phyloP scores from a whole-genome alignment of 176 grass and related monocot species.

The Zoysia pacifica region DNA sequence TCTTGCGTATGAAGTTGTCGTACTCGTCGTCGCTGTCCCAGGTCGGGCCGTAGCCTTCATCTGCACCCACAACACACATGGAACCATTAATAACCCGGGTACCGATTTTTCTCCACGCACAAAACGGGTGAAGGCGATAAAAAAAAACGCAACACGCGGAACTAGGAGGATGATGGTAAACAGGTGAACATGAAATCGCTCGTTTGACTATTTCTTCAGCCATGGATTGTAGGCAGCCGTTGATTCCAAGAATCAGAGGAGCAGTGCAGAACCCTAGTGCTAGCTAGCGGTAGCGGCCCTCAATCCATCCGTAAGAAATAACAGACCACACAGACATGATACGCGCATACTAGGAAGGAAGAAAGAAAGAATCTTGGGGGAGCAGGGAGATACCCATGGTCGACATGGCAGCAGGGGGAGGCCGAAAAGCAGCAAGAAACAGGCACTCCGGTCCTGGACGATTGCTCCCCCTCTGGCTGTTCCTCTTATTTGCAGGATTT shows the following conservation, averaged over 20 bases:
- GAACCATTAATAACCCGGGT: conserved; percentile 37
- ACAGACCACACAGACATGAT: neutral
- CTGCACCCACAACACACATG: conserved; percentile 55
- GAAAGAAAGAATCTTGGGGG: neutral
- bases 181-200: neutral
- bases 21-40: conserved; percentile 88
- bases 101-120: neutral
- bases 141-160: neutral
- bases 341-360: neutral
- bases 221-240: neutral
- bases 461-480: neutral
- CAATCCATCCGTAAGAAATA: neutral
- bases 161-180: neutral
- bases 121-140: neutral
- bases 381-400: conserved; percentile 38
- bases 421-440: neutral
- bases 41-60: conserved; percentile 56
- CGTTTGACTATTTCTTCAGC: neutral
- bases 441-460: conserved; percentile 9
- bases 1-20: conserved; percentile 86
- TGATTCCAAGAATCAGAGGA: conserved; percentile 9
- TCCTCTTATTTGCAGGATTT: neutral
- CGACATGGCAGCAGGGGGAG: conserved; percentile 32
- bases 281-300: neutral
- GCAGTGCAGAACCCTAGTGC: conserved; percentile 2